phyloP scores from a whole-genome alignment of 176 grass and related monocot genomes.

The sorghum (Sorghum bicolor) region Sorghum_bicolor_NCBIv3 NC_012873.2:7029501-7030000 shows the following conservation, averaged over 20 bases:
- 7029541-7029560: background rate
- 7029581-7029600: slow-evolving; percentile 31
- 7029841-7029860: too few species aligned
- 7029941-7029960: background rate
- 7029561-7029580: slow-evolving; percentile 34
- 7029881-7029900: too few species aligned
- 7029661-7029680: background rate
- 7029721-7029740: background rate
- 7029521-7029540: background rate
- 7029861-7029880: too few species aligned
- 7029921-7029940: background rate
- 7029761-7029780: background rate
- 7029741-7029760: background rate
- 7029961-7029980: slow-evolving; percentile 3
- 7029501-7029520: background rate
- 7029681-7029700: slow-evolving; percentile 12
- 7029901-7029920: background rate
- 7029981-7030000: background rate
- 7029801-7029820: too few species aligned
- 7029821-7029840: too few species aligned
- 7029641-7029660: slow-evolving; percentile 37
- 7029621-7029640: slow-evolving; percentile 28
- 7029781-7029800: background rate
- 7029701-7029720: background rate
- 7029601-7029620: background rate